Evolutionary conservation across 352 stramenopile species (phyloP).

Genomic region (Phytophthora brassicae): DNA sequence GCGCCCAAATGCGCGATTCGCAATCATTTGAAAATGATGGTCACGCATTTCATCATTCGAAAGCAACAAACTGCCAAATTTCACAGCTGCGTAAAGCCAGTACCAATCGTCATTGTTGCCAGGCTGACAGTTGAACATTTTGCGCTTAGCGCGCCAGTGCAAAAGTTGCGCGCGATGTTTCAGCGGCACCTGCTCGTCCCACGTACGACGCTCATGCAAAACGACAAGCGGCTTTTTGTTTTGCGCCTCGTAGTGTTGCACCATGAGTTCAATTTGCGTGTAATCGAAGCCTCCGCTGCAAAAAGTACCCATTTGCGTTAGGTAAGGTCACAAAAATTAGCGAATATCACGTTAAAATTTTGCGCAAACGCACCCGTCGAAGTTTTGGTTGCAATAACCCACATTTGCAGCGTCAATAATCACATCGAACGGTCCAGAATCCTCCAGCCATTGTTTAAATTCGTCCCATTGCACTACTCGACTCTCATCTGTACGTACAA

Average conservation of each 20-base stretch:
- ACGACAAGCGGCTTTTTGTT: constrained; percentile 93
- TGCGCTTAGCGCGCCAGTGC: constrained; percentile 62
- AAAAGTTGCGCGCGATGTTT: constrained; percentile 74
- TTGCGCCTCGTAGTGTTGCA: constrained; percentile 89
- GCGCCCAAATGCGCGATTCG: constrained; percentile 91
- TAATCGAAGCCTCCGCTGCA: constrained; percentile 93
- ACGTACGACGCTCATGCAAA: constrained; percentile 95
- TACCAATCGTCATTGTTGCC: constrained; percentile 99
- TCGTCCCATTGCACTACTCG: constrained; percentile 72
- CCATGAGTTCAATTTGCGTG: constrained; percentile 93
- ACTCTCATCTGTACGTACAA: constrained; percentile 77
- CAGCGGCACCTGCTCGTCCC: constrained; percentile 81
- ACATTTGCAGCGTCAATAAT: constrained; percentile 98
- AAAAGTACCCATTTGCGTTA: no score
- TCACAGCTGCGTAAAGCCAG: constrained; percentile 96
- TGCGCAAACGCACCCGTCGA: constrained; percentile 64
- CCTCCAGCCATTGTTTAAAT: constrained; percentile 82
- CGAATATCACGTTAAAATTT: no score
- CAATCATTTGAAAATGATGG: constrained; percentile 99
- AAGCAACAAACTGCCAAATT: constrained; percentile 87
- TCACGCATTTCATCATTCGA: constrained; percentile 99
- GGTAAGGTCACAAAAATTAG: no score
- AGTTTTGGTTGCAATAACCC: constrained; percentile 98
- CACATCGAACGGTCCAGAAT: constrained; percentile 87
- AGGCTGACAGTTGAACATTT: constrained; percentile 92